Evolutionary conservation across 768 basidiomycete genomes (phyloP), one percentile per base, ranked within the genome.

Genomic region (Termitomyces sp.): DNA sequence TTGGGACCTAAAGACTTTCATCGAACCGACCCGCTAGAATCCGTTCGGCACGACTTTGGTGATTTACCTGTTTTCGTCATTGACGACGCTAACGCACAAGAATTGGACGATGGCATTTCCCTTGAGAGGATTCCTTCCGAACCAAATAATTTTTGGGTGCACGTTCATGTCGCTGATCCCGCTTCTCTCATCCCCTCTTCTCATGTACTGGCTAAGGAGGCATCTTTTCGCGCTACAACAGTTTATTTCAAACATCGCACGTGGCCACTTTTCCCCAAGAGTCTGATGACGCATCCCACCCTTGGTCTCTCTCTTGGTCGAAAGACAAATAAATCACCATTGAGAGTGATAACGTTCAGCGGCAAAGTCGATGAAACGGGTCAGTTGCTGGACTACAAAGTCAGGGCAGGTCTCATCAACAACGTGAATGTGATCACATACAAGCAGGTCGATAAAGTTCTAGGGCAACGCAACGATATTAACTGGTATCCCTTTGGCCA

Each of bases 41-140:
- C 79, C 21, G 67, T 93, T 5, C 88, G 95, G 3, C 88, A 91
- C 65, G 95, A 98, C 68, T 96, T 94, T 70, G 92, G 90, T 25
- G 66, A 86, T 58, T 65, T 88, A 59, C 83, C 82, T 0, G 91
- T 93, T 5, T 98, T 87, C 68, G 87, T 95, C 19, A 85, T 99
- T 54, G 97, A 99, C 65, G 90, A 92, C 58, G 60, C 76, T 0
- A 67, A 64, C 7, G 94, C 97, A 0, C 72, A 88, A 63, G 97
- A 99, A 66, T 79, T 98, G 21, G 97, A 99, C 66, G 97, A 99
- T 67, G 97, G 94, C 2, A 64, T 99, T 32, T 95, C 94, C 2
- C 66, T 98, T 30, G 90, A 96, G 60, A 66, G 72, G n/a, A 77
- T 87, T 32, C 76, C 79, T 5, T 71, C 72, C 3, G 83, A 89